Conservation (phyloP, 768 basidiomycete genomes). For the Glaciozyma antarctica region DNA sequence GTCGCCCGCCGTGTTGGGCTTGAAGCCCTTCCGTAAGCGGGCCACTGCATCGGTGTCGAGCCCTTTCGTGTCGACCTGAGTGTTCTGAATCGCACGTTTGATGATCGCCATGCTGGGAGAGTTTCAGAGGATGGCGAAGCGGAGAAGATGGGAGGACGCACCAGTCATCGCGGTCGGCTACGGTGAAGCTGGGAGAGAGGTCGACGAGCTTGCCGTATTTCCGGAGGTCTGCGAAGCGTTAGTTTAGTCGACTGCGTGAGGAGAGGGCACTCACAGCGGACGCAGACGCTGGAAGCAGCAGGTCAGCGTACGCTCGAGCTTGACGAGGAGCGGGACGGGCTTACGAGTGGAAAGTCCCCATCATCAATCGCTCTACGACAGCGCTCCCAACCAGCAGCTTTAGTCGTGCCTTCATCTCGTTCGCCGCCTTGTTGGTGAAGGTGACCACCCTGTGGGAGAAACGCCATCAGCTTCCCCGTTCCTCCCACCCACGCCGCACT, state of each 20-base stretch:
- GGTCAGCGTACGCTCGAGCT: not conserved
- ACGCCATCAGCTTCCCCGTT: not conserved
- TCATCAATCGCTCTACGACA: constrained; percentile 47
- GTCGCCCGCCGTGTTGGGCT: constrained; percentile 50
- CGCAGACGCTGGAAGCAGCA: constrained; percentile 9
- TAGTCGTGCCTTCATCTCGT: constrained; percentile 70
- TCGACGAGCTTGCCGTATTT: constrained; percentile 53
- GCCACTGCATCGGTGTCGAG: not conserved
- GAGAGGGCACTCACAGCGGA: constrained; percentile 12
- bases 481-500: not conserved
- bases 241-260: constrained; percentile 54
- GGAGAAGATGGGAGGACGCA: not conserved
- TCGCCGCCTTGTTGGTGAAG: constrained; percentile 65
- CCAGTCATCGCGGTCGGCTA: constrained; percentile 58
- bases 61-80: not conserved
- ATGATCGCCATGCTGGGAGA: constrained; percentile 22
- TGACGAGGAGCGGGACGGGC: not conserved
- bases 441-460: constrained; percentile 44
- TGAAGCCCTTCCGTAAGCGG: constrained; percentile 39
- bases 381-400: constrained; percentile 57
- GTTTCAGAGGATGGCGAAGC: not conserved
- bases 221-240: constrained; percentile 45
- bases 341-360: constrained; percentile 39
- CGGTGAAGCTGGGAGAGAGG: constrained; percentile 63
- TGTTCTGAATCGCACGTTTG: constrained; percentile 17